Conservation (phyloP, 2,329 filamentous ascomycete genomes). For the Nigrospora osmanthi region DNA sequence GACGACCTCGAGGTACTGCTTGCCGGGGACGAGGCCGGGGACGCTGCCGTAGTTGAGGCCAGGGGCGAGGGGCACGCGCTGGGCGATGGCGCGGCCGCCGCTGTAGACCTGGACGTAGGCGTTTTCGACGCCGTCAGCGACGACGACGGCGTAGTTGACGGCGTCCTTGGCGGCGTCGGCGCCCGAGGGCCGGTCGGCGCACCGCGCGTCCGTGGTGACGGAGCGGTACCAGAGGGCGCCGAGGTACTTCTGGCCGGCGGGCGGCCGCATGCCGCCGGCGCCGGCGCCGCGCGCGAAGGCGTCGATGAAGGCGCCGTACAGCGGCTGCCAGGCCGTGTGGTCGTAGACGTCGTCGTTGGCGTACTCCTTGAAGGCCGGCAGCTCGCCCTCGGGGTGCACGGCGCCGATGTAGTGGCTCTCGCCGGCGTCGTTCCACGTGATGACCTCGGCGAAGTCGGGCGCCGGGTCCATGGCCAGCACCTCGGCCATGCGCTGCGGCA, state of each 20-base stretch:
- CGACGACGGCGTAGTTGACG: slow-evolving; percentile 21
- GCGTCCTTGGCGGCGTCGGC: slow-evolving; percentile 15
- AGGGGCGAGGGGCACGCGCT: slow-evolving; percentile 3
- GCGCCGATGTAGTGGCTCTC: slow-evolving; percentile 26
- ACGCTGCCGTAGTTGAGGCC: no score
- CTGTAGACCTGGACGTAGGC: background rate
- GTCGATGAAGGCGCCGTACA: no score
- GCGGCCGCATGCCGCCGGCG: no score
- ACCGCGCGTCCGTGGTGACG: slow-evolving; percentile 7
- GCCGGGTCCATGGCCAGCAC: slow-evolving; percentile 18
- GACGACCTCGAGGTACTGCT: slow-evolving; percentile 20
- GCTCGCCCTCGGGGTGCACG: slow-evolving; percentile 20
- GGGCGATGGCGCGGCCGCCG: no score
- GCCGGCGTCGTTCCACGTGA: slow-evolving; percentile 18
- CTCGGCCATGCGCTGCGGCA: slow-evolving; percentile 25
- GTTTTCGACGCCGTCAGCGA: slow-evolving; percentile 7
- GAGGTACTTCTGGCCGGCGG: no score
- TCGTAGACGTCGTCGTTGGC: slow-evolving; percentile 16
- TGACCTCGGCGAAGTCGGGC: slow-evolving; percentile 23
- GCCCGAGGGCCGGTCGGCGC: slow-evolving; percentile 12
- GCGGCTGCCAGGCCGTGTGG: no score
- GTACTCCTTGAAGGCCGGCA: slow-evolving; percentile 18
- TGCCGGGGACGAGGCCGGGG: slow-evolving; percentile 17
- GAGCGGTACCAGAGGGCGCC: slow-evolving; percentile 24
- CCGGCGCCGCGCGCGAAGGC: no score